phyloP scores from a whole-genome alignment of 2,329 filamentous ascomycete species.

The Cercospora citrullina region DNA sequence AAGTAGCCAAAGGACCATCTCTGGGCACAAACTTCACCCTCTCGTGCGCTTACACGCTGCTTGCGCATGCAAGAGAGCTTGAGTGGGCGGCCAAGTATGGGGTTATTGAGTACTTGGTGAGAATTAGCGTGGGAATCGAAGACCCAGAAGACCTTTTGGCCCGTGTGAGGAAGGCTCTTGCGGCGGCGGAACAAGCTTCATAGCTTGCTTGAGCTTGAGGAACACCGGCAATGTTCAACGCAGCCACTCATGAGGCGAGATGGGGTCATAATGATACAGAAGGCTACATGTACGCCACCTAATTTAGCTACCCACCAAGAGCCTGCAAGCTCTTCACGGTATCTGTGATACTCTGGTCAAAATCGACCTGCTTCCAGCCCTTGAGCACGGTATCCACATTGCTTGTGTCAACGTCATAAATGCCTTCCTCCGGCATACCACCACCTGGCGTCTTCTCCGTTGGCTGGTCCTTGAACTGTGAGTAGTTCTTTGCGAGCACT shows the following conservation, averaged over 20 bases:
- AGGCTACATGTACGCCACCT: not conserved
- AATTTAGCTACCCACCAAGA: slow-evolving; percentile 32
- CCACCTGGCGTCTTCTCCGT: slow-evolving; percentile 44
- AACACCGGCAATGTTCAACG: not conserved
- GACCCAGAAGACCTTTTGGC: not conserved
- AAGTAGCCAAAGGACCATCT: not conserved
- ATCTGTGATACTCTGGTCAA: slow-evolving; percentile 63
- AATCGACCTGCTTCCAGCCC: slow-evolving; percentile 58
- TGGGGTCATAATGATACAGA: not conserved
- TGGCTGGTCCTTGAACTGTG: slow-evolving; percentile 51
- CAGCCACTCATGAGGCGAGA: not conserved
- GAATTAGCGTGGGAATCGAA: not conserved
- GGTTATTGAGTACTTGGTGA: not conserved
- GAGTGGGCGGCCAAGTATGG: not conserved
- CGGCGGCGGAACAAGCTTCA: not conserved
- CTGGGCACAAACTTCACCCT: not conserved
- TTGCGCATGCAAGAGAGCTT: not conserved
- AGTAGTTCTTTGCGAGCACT: slow-evolving; percentile 57
- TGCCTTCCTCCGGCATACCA: slow-evolving; percentile 49
- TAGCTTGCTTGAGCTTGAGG: not conserved
- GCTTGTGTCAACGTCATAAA: slow-evolving; percentile 59
- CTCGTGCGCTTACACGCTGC: not conserved
- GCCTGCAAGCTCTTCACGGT: slow-evolving; percentile 63
- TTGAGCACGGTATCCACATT: slow-evolving; percentile 53
- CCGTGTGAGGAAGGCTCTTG: not conserved